phyloP scores from a whole-genome alignment of 2,329 filamentous ascomycete genomes.

The Pyricularia sp. region DNA sequence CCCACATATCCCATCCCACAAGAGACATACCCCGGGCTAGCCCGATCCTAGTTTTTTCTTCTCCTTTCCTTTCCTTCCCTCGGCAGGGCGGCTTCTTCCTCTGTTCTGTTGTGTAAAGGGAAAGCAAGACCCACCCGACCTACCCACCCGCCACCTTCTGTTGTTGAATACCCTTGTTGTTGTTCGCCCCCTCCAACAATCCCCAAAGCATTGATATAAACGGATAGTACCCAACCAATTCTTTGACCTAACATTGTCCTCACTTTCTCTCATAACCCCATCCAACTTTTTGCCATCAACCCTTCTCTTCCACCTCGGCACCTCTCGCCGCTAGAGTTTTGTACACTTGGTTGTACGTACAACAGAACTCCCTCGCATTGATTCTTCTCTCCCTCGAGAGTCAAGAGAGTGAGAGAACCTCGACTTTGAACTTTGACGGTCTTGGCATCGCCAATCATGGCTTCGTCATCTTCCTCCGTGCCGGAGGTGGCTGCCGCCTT shows the following conservation, averaged over 20 bases:
- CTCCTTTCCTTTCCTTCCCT: neutral
- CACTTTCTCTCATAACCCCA: neutral
- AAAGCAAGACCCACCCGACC: neutral
- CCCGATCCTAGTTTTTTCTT: neutral
- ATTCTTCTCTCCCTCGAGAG: neutral
- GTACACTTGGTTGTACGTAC: neutral
- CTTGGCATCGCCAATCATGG: conserved; percentile 16
- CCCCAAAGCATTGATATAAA: neutral
- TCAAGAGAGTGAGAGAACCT: neutral
- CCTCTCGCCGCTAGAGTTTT: neutral
- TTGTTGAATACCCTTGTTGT: neutral
- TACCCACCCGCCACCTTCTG: neutral
- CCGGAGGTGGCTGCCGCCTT: conserved; percentile 30
- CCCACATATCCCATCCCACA: neutral
- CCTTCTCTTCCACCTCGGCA: neutral
- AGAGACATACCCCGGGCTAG: neutral
- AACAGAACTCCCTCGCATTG: neutral
- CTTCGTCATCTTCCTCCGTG: conserved; percentile 27
- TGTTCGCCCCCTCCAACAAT: neutral
- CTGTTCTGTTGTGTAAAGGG: conserved; percentile 4
- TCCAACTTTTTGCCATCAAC: neutral
- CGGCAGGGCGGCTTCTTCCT: neutral
- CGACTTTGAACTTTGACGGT: neutral
- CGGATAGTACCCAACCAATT: neutral
- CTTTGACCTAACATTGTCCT: neutral